These are phyloP conservation scores for Wickerhamomyces ciferrii DNA, from an alignment of 805 yeast species.

Conservation along the genomic window DNA sequence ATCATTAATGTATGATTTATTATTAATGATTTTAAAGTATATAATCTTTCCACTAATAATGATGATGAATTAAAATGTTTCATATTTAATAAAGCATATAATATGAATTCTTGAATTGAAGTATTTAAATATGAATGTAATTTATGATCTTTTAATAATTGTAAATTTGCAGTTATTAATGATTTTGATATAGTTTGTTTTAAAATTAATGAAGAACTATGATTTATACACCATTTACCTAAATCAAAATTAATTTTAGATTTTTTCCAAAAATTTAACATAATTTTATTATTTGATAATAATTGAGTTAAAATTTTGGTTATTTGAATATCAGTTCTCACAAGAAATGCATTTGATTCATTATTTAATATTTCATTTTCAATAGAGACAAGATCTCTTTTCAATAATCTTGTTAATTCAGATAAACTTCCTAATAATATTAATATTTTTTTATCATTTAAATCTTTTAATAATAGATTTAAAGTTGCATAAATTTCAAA, in stretches of 20 bases:
- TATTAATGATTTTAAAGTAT: slow-evolving; percentile 15
- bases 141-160: slow-evolving; percentile 19
- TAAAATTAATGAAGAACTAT: slow-evolving; percentile 9
- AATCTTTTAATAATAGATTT: slow-evolving; percentile 15
- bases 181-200: slow-evolving; percentile 14
- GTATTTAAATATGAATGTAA: slow-evolving; percentile 4
- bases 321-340: slow-evolving; percentile 19
- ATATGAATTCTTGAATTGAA: slow-evolving; percentile 12
- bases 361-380: slow-evolving; percentile 5
- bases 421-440: slow-evolving; percentile 3
- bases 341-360: slow-evolving; percentile 14
- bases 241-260: slow-evolving; percentile 2
- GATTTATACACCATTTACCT: slow-evolving; percentile 11
- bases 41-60: slow-evolving; percentile 15
- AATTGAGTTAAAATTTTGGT: slow-evolving; percentile 11
- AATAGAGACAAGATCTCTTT: slow-evolving; percentile 7
- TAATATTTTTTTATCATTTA: slow-evolving; percentile 9
- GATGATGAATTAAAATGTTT: slow-evolving; percentile 17
- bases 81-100: slow-evolving; percentile 17
- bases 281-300: slow-evolving; percentile 10
- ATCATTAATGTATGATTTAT: slow-evolving; percentile 14
- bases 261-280: slow-evolving; percentile 4
- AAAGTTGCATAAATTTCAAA: slow-evolving; percentile 23
- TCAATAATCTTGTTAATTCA: slow-evolving; percentile 5
- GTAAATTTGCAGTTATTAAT: slow-evolving; percentile 19